Conservation (phyloP, 371 early-diverging fungal species). For the Mortierella sp. region DNA sequence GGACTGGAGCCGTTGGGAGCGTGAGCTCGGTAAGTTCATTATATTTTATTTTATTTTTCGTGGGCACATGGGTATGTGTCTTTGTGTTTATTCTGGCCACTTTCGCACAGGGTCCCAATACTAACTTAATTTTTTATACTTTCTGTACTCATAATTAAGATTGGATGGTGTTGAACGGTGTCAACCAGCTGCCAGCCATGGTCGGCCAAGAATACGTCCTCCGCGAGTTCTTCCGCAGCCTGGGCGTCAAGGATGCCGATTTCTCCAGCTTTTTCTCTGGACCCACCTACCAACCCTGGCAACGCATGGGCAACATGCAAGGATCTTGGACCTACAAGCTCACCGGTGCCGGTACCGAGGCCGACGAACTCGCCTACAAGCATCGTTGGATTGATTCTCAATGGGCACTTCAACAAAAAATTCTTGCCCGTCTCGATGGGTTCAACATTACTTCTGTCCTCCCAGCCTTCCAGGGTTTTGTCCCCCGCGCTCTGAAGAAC, state of each 20-base stretch:
- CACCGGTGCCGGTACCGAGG: slow-evolving; percentile 13
- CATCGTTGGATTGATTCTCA: slow-evolving; percentile 49
- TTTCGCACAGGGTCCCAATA: not conserved
- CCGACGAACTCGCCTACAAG: slow-evolving; percentile 45
- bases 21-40: slow-evolving; percentile 40
- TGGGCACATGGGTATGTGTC: not conserved
- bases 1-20: slow-evolving; percentile 58
- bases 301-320: slow-evolving; percentile 55
- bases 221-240: slow-evolving; percentile 38
- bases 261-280: slow-evolving; percentile 37
- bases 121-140: not conserved
- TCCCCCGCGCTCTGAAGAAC: slow-evolving; percentile 24
- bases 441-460: slow-evolving; percentile 38
- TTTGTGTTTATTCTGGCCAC: not conserved
- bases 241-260: slow-evolving; percentile 34
- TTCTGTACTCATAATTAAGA: slow-evolving; percentile 21
- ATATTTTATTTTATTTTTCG: not conserved
- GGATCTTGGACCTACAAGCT: slow-evolving; percentile 50
- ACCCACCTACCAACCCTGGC: slow-evolving; percentile 52
- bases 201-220: slow-evolving; percentile 52
- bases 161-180: slow-evolving; percentile 46
- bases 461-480: slow-evolving; percentile 53
- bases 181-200: slow-evolving; percentile 50
- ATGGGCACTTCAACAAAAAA: slow-evolving; percentile 46
- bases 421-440: slow-evolving; percentile 29